A percentile compares a stretch with the other conserved stretches of the same genome.
These are phyloP conservation scores for Pseudozyma thailandica DNA, from an alignment of 1,284 basidiomycete genomes.

Conservation along the genomic window DNA sequence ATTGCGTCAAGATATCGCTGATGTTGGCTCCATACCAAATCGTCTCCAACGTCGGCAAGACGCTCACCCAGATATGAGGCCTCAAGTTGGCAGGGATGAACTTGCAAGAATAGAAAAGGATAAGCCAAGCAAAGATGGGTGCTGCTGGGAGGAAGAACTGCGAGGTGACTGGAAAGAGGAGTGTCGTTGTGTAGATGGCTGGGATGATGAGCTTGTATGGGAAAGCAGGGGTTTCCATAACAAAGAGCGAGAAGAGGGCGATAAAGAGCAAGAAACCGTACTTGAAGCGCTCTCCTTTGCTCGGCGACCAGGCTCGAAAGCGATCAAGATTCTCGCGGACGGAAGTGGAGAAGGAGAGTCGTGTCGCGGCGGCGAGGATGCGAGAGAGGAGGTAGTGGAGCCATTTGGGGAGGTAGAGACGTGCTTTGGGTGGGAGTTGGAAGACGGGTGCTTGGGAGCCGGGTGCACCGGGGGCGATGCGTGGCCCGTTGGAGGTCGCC, in stretches of 20 bases:
- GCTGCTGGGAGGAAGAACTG: constrained; percentile 92
- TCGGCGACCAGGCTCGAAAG: constrained; percentile 52
- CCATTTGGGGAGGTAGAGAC: constrained; percentile 37
- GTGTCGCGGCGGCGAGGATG: constrained; percentile 56
- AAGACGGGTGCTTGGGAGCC: constrained; percentile 10
- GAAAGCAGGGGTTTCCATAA: constrained; percentile 79
- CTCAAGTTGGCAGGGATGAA: constrained; percentile 82
- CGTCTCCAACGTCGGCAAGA: constrained; percentile 91
- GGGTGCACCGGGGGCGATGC: constrained; percentile 34
- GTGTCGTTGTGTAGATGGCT: constrained; percentile 75
- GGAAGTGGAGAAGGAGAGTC: constrained; percentile 61
- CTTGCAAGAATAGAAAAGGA: constrained; percentile 80
- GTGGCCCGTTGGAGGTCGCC: constrained; percentile 15
- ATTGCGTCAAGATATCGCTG: constrained; percentile 91
- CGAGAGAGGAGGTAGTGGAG: constrained; percentile 57
- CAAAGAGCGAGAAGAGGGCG: constrained; percentile 79
- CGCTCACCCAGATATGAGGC: constrained; percentile 86
- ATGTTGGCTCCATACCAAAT: constrained; percentile 97
- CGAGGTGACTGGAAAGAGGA: constrained; percentile 85
- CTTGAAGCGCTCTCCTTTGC: constrained; percentile 58
- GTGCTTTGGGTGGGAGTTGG: constrained; percentile 45
- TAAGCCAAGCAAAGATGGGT: constrained; percentile 80
- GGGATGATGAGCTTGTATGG: constrained; percentile 84
- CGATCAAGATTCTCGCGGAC: constrained; percentile 55
- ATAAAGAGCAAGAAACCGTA: constrained; percentile 58